These are phyloP conservation scores for Drosera spatulata DNA, from an alignment of 179 eudicot species.

Conservation along the genomic window DNA sequence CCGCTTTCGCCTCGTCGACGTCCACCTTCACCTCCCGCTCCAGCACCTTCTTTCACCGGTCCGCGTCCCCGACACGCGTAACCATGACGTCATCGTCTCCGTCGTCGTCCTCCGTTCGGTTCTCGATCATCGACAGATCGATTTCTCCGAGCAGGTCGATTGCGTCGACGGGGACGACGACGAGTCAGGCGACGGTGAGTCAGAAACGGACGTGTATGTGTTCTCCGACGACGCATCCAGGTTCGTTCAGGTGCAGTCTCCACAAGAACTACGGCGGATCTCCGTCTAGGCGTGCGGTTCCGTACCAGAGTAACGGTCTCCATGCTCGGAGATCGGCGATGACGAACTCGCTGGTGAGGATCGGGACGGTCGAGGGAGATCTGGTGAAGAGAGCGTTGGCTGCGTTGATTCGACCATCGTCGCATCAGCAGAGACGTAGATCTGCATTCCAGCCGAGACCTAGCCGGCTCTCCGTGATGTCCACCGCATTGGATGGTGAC, in stretches of 20 bases:
- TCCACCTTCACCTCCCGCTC: conserved; percentile 16
- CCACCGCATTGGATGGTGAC: conserved; percentile 24
- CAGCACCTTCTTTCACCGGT: conserved; percentile 13
- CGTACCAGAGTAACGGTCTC: conserved; percentile 55
- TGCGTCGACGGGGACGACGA: conserved; percentile 8
- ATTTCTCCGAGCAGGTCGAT: conserved; percentile 37
- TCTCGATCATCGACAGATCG: conserved; percentile 24
- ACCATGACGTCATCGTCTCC: conserved; percentile 20
- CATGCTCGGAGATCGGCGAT: conserved; percentile 77
- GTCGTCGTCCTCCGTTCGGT: conserved; percentile 9
- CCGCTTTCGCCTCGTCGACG: conserved; percentile 31
- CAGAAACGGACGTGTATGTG: conserved; percentile 71
- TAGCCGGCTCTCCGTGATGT: conserved; percentile 70
- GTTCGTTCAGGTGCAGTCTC: conserved; percentile 66
- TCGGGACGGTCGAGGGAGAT: conserved; percentile 90
- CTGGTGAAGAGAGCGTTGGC: conserved; percentile 67
- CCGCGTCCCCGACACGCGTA: conserved; percentile 55
- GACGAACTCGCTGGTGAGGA: conserved; percentile 88
- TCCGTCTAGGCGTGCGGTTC: conserved; percentile 4
- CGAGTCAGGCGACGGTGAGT: background rate
- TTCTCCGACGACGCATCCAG: conserved; percentile 16
- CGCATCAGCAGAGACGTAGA: conserved; percentile 69
- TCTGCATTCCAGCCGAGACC: conserved; percentile 49
- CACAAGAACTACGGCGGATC: conserved; percentile 26
- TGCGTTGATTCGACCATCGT: conserved; percentile 79